phyloP scores from a whole-genome alignment of 2,329 filamentous ascomycete genomes.

The Ascosphaera pollenicola region DNA sequence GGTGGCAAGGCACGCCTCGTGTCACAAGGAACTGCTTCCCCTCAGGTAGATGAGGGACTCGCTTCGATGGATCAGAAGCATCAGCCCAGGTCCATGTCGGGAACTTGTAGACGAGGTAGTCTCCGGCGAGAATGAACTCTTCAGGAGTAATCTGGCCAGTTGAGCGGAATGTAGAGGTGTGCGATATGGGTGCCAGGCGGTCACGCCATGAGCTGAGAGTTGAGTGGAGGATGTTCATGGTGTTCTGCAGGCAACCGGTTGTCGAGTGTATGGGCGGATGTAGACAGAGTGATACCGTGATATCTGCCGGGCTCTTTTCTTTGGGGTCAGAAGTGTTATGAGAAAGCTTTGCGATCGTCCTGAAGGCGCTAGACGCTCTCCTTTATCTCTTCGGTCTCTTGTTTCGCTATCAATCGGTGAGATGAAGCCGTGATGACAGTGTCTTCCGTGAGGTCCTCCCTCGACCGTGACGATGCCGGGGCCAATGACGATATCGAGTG shows the following conservation, averaged over 20 bases:
- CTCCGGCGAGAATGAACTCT: slow-evolving; percentile 85
- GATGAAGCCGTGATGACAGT: too few species aligned
- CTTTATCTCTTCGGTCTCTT: too few species aligned
- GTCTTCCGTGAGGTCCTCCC: too few species aligned
- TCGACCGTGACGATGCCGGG: too few species aligned
- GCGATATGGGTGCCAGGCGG: slow-evolving; percentile 67
- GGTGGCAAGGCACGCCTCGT: slow-evolving; percentile 80
- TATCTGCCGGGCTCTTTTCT: too few species aligned
- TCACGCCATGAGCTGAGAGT: slow-evolving; percentile 84
- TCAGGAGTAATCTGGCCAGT: slow-evolving; percentile 94
- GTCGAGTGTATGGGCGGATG: not conserved
- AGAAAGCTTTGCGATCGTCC: too few species aligned
- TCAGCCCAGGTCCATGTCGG: slow-evolving; percentile 95
- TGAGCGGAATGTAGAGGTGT: slow-evolving; percentile 80
- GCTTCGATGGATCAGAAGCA: slow-evolving; percentile 58
- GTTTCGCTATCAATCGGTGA: too few species aligned
- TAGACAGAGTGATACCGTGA: too few species aligned
- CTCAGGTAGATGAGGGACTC: slow-evolving; percentile 57
- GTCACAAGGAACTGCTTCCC: slow-evolving; percentile 94
- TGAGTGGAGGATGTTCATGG: slow-evolving; percentile 80
- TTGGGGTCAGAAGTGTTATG: too few species aligned
- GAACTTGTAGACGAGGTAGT: slow-evolving; percentile 98
- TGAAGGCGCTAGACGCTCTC: too few species aligned
- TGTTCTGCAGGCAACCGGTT: slow-evolving; percentile 4
- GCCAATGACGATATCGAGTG: too few species aligned